Evolutionary conservation across 2,329 filamentous ascomycete species (phyloP).

Genomic region (Colletotrichum neosansevieriae): DNA sequence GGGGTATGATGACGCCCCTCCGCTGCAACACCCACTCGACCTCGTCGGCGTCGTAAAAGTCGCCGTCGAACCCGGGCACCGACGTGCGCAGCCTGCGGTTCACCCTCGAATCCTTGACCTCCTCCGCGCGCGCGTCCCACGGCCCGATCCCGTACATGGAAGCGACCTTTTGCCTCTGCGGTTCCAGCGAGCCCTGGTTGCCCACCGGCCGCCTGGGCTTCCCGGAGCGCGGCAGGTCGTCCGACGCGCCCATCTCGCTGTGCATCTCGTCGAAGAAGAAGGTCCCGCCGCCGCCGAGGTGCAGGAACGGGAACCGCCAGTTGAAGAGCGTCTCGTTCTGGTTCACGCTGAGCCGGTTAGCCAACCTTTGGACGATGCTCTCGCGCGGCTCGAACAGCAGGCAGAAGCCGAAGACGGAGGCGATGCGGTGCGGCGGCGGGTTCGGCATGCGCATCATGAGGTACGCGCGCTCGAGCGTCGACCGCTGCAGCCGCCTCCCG

Average conservation of each 20-base stretch:
- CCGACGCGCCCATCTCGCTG: slow-evolving; percentile 9
- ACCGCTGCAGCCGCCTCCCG: slow-evolving; percentile 76
- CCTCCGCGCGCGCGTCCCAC: slow-evolving; percentile 55
- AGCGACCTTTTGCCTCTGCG: slow-evolving; percentile 50
- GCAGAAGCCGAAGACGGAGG: slow-evolving; percentile 77
- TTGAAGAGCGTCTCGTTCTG: slow-evolving; percentile 63
- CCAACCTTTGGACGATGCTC: slow-evolving; percentile 58
- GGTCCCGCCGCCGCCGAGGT: slow-evolving; percentile 76
- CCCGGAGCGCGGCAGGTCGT: background rate
- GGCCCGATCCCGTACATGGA: slow-evolving; percentile 56
- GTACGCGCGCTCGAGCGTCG: slow-evolving; percentile 72
- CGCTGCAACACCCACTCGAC: slow-evolving; percentile 79
- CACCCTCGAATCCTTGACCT: slow-evolving; percentile 57
- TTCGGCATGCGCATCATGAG: slow-evolving; percentile 64
- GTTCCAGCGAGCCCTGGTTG: slow-evolving; percentile 51
- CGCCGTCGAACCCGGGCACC: slow-evolving; percentile 74
- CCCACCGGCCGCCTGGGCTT: slow-evolving; percentile 46
- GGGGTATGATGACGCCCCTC: slow-evolving; percentile 72
- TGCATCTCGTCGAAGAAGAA: slow-evolving; percentile 66
- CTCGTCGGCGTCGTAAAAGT: slow-evolving; percentile 83
- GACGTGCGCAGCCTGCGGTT: slow-evolving; percentile 62
- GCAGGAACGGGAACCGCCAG: slow-evolving; percentile 71
- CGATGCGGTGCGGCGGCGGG: slow-evolving; percentile 61
- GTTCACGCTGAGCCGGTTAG: slow-evolving; percentile 47
- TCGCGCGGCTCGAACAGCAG: slow-evolving; percentile 69